Evolutionary conservation across 768 basidiomycete species (phyloP), one percentile per base, ranked within the genome.

Genomic region (Daedaleopsis nitida): DNA sequence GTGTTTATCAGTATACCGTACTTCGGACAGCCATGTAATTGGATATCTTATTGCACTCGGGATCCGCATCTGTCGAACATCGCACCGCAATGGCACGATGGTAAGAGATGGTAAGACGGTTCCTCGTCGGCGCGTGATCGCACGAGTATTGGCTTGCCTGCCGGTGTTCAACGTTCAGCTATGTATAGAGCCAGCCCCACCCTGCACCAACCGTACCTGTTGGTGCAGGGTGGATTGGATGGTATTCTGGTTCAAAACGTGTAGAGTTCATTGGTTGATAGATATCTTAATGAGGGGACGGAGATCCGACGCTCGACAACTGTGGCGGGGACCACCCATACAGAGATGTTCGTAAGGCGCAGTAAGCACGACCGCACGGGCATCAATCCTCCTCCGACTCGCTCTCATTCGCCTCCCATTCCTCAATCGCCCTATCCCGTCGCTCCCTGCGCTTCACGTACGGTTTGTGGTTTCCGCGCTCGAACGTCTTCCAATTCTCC

Each of bases 401-500:
- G 32, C 48, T 38, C 19, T 63, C 63, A 10, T 48, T 55, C 19
- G 54, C 63, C 57, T 64, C 66, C 62, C 60, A 66, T 39, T 65
- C 64, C 49, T 64, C 57, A 48, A 69, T 58, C 32, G 57, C 51
- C 59, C 59, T 44, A 16, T 62, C 48, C 43, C 56, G 37, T 38
- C 57, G 35, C 34, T 47, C 35, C 48, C 53, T 71, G 61, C 62
- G 62, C 55, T 45, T 48, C 42, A 52, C 44, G 10, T 53, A 52
- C 21, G 27, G 42, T 23, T 19, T 38, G 70, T 86, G 85, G 39
- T 78, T 72, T 24, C 84, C 85, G 42, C 70, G 63, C 58, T 74
- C 77, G 70, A 94, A 94, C 35, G 70, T 66, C 38, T 75, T 69
- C 91, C 91, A 96, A 62, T 96, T 96, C 57, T 75, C 75, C 72